Conservation (phyloP, 768 basidiomycete species). For the Boletus rex-veris region DNA sequence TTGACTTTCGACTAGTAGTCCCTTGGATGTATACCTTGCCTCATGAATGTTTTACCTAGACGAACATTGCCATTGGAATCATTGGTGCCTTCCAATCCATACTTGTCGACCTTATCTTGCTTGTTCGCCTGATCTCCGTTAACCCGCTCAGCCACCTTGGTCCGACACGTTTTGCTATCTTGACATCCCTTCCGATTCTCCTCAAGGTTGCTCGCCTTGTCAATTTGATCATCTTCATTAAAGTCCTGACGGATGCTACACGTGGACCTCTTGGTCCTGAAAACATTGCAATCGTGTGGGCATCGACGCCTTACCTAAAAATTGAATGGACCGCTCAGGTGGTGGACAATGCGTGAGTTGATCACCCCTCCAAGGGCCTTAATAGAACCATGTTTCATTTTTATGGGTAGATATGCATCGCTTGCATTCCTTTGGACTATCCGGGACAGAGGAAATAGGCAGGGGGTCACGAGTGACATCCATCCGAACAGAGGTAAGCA, state of each 20-base stretch:
- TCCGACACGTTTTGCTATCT: constrained; percentile 10
- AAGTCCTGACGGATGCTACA: constrained; percentile 18
- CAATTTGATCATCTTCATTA: constrained; percentile 30
- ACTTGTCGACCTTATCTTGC: constrained; percentile 28
- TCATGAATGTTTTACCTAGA: constrained; percentile 2
- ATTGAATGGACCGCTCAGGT: constrained; percentile 33
- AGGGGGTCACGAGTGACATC: constrained; percentile 19
- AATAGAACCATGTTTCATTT: background rate
- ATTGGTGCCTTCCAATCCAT: constrained; percentile 29
- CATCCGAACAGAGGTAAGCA: constrained; percentile 8
- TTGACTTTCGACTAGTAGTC: background rate
- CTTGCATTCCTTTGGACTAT: constrained; percentile 28
- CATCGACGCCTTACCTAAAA: constrained; percentile 27
- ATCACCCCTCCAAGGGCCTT: background rate
- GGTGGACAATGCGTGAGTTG: constrained; percentile 28
- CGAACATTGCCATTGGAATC: constrained; percentile 29
- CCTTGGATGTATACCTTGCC: background rate
- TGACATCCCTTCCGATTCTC: constrained; percentile 24
- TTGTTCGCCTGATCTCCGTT: constrained; percentile 28
- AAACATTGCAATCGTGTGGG: constrained; percentile 18
- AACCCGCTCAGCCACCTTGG: constrained; percentile 21
- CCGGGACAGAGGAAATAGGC: constrained; percentile 7
- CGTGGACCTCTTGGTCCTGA: constrained; percentile 17
- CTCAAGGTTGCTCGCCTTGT: constrained; percentile 29
- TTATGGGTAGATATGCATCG: constrained; percentile 22